These are phyloP conservation scores for Cutaneotrichosporon dermatis DNA, from an alignment of 1,284 basidiomycete species.

Conservation along the genomic window DNA sequence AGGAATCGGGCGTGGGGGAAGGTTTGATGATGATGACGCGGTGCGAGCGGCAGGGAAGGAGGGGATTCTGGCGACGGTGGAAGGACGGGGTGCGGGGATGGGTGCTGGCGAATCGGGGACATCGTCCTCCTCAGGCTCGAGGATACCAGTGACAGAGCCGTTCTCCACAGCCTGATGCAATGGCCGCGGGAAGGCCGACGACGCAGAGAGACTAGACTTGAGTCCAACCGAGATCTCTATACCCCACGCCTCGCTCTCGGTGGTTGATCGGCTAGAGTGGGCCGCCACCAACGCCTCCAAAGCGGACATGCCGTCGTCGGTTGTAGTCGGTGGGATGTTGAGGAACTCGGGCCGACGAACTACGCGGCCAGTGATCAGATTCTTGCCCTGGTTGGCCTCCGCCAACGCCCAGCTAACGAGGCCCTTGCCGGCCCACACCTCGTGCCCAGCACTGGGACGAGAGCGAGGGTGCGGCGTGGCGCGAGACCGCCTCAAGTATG, in stretches of 20 bases:
- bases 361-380: slow-evolving; percentile 42
- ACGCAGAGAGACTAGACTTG: slow-evolving; percentile 17
- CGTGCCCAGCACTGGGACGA: slow-evolving; percentile 11
- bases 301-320: slow-evolving; percentile 18
- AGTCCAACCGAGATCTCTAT: slow-evolving; percentile 41
- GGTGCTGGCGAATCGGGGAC: background rate
- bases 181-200: slow-evolving; percentile 9
- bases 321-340: background rate
- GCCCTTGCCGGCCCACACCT: slow-evolving; percentile 47
- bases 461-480: slow-evolving; percentile 3
- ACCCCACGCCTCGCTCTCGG: slow-evolving; percentile 29
- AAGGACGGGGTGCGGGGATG: slow-evolving; percentile 3
- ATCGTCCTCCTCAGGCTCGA: background rate
- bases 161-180: slow-evolving; percentile 16
- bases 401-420: slow-evolving; percentile 40
- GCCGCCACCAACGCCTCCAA: slow-evolving; percentile 34
- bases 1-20: slow-evolving; percentile 9
- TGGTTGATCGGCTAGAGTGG: background rate
- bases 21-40: background rate
- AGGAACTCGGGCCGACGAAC: slow-evolving; percentile 14
- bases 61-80: slow-evolving; percentile 2
- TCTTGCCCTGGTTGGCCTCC: slow-evolving; percentile 41
- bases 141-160: slow-evolving; percentile 1
- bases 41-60: slow-evolving; percentile 4
- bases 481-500: slow-evolving; percentile 35